Base-by-base conservation (phyloP, 129 eudicot genomes). In the Pittosporum tobira region DNA sequence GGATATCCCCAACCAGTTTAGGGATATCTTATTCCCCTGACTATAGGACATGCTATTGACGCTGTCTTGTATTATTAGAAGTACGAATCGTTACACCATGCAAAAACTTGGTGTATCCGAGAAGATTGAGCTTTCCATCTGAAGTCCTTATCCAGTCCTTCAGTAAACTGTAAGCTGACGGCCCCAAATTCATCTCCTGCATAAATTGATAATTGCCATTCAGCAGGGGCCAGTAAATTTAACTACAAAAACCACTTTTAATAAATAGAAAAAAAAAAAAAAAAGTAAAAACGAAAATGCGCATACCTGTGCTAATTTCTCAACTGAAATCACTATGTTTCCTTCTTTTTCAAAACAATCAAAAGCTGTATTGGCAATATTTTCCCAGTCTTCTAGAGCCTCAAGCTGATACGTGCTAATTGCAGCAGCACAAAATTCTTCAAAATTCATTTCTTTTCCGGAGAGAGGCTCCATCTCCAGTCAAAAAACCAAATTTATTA, bases 341-440 rank as follows among this genome's bases (percentile, higher is more conserved):
- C 98, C 98, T 73, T 91, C 94, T 63, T 68, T 66, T 75, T 91
- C 98, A 44, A 91, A 91, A 51, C 73, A 56, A 24, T 77, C 79
- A 67, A 80, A 90, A 21, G 98, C 97, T 2, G 52, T 50, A 25
- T 54, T 69, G 7, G 96, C 94, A 22, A 86, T 86, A 3, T 57
- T 70, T 51, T 86, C 98, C 98, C 98, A 86, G 21, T 59, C 77
- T 61, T 91, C 89, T 52, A 80, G 95, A 68, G 90, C 98, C 78
- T 91, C 98, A 4, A 91, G 84, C 73, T 91, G 98, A 72, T 91
- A 73, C 12, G 83, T 62, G 65, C 87, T 91, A 7, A 78, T 76
- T 19, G 95, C 87, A 46, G 99, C 99, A 5, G 85, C 96, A 56
- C 96, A 81, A 48, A 93, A 93, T 79, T 93, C 96, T 48, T 84